Percentiles rank a stretch among this genome's conserved stretches.
phyloP scores from a whole-genome alignment of 164 flowering plant genomes.

The Santalum album region DNA sequence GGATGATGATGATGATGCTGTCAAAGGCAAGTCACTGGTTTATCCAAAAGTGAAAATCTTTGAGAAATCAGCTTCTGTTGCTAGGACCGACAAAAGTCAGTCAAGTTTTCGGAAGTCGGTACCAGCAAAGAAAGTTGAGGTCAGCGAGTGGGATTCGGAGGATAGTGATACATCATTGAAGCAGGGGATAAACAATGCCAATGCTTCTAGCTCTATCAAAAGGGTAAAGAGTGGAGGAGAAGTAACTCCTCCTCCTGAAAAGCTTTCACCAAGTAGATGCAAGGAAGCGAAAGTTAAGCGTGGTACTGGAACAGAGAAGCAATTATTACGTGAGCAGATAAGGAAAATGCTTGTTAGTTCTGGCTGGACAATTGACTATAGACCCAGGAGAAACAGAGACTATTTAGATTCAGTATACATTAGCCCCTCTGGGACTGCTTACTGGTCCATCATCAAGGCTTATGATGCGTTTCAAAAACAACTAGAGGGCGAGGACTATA shows the following conservation, averaged over 20 bases:
- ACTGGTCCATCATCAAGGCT: constrained; percentile 71
- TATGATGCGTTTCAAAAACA: constrained; percentile 68
- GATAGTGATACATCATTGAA: constrained; percentile 29
- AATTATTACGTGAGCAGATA: constrained; percentile 50
- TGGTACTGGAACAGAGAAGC: constrained; percentile 64
- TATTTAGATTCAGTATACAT: constrained; percentile 70
- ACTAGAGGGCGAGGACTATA: constrained; percentile 28
- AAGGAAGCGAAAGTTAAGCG: constrained; percentile 41
- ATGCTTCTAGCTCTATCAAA: constrained; percentile 16
- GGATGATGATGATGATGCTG: constrained; percentile 18
- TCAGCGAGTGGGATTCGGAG: constrained; percentile 22
- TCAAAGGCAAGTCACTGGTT: constrained; percentile 11
- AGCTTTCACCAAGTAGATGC: constrained; percentile 8
- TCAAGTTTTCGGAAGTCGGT: constrained; percentile 17
- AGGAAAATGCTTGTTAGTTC: constrained; percentile 50
- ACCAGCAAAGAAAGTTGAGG: constrained; percentile 23
- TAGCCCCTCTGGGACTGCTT: constrained; percentile 53
- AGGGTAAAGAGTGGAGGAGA: constrained; percentile 20
- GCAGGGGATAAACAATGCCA: constrained; percentile 15
- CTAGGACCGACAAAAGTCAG: constrained; percentile 22
- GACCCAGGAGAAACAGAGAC: constrained; percentile 65
- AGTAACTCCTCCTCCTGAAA: constrained; percentile 20
- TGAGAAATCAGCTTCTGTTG: constrained; percentile 23
- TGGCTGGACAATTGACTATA: constrained; percentile 77
- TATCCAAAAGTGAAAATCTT: constrained; percentile 18